phyloP scores from a whole-genome alignment of 2,329 filamentous ascomycete genomes.

The Hypoxylon sp. region DNA sequence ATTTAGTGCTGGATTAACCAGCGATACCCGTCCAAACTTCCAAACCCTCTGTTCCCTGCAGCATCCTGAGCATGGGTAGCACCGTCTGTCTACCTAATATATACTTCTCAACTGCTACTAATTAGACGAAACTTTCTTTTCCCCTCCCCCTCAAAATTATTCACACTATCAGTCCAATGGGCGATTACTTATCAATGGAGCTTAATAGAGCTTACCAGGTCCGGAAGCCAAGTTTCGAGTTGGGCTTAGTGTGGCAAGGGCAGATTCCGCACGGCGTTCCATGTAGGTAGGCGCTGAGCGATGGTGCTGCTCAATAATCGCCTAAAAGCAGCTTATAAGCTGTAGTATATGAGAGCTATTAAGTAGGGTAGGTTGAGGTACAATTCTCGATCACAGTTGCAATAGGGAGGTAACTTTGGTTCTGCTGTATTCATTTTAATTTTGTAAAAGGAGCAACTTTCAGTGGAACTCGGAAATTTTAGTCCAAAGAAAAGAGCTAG shows the following conservation, averaged over 20 bases:
- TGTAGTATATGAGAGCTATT: neutral
- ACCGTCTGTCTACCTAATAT: conserved; percentile 19
- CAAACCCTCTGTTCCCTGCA: conserved; percentile 39
- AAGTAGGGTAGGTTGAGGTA: conserved; percentile 4
- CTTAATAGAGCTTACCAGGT: neutral
- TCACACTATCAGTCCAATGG: neutral
- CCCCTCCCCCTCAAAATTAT: neutral
- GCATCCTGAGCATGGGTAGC: conserved; percentile 41
- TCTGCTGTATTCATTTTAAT: no score
- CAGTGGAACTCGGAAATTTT: no score
- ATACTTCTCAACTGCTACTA: conserved; percentile 29
- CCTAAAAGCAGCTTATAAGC: neutral
- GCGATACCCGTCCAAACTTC: conserved; percentile 29
- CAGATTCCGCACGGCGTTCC: conserved; percentile 1
- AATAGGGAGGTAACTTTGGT: no score
- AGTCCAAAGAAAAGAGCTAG: neutral
- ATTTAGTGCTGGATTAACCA: conserved; percentile 21
- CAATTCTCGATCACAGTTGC: conserved; percentile 19
- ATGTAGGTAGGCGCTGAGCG: neutral
- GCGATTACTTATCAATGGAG: neutral
- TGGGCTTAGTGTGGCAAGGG: conserved; percentile 10
- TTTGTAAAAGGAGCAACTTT: no score
- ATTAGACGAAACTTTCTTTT: conserved; percentile 35
- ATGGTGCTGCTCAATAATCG: neutral
- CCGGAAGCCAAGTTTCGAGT: neutral